These are phyloP conservation scores for Tripterygium wilfordii DNA, from an alignment of 177 flowering plant genomes.

Conservation along the genomic window DNA sequence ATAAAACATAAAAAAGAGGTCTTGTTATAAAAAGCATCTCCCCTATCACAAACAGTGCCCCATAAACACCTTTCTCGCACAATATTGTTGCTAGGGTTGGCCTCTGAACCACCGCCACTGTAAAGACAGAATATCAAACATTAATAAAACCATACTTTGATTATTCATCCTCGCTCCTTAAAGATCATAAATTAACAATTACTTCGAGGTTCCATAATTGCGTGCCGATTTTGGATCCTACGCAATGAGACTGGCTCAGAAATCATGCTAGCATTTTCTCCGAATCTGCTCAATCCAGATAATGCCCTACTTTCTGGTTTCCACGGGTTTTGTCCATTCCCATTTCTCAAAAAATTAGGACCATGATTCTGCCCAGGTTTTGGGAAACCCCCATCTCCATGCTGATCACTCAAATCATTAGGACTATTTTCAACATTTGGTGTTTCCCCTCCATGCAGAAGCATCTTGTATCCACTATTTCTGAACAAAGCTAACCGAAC, in stretches of 20 bases:
- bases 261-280: constrained; percentile 66
- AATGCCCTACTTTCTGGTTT: constrained; percentile 74
- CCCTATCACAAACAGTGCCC: constrained; percentile 59
- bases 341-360: constrained; percentile 21
- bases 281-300: constrained; percentile 74
- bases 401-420: constrained; percentile 21
- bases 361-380: constrained; percentile 26
- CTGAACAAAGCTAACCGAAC: constrained; percentile 69
- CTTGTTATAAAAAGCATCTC: constrained; percentile 71
- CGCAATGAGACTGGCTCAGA: constrained; percentile 61
- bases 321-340: constrained; percentile 29
- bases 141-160: neutral
- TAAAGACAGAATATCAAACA: constrained; percentile 6
- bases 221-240: constrained; percentile 44
- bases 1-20: constrained; percentile 82
- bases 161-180: neutral
- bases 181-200: constrained; percentile 5
- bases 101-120: constrained; percentile 39
- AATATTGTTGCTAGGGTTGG: constrained; percentile 55
- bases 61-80: constrained; percentile 69
- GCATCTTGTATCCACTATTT: constrained; percentile 87
- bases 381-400: constrained; percentile 15
- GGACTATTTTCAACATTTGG: constrained; percentile 32
- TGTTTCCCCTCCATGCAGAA: constrained; percentile 79
- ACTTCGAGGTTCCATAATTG: constrained; percentile 45